These are phyloP conservation scores for Fistulinella prunicolor DNA, from an alignment of 768 basidiomycete genomes.

Conservation along the genomic window DNA sequence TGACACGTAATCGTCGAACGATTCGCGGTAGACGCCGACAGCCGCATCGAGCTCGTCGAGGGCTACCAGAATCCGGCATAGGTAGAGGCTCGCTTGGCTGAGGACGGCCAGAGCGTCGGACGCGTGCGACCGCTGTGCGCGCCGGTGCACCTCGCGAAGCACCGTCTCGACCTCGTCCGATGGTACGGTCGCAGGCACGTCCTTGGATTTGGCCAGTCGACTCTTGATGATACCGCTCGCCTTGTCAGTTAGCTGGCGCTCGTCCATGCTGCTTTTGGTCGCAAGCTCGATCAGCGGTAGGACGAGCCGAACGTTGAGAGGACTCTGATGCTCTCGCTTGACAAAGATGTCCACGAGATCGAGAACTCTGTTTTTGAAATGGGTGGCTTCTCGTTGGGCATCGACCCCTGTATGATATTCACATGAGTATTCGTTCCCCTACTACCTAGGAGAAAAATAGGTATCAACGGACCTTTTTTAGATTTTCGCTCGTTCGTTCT, in stretches of 20 bases:
- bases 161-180: slow-evolving; percentile 40
- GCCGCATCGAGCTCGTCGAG: slow-evolving; percentile 41
- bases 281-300: slow-evolving; percentile 77
- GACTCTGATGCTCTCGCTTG: slow-evolving; percentile 73
- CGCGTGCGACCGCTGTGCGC: slow-evolving; percentile 65
- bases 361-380: slow-evolving; percentile 95
- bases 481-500: slow-evolving; percentile 57
- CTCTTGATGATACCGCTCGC: slow-evolving; percentile 73
- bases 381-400: slow-evolving; percentile 83
- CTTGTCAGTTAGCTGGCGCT: slow-evolving; percentile 88
- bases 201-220: slow-evolving; percentile 73
- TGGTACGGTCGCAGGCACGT: slow-evolving; percentile 42
- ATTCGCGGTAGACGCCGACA: slow-evolving; percentile 55
- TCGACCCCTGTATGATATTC: slow-evolving; percentile 44
- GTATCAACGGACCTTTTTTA: slow-evolving; percentile 54
- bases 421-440: neutral
- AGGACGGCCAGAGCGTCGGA: slow-evolving; percentile 62
- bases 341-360: slow-evolving; percentile 89
- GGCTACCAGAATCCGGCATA: slow-evolving; percentile 51
- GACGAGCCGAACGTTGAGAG: slow-evolving; percentile 63
- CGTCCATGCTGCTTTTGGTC: slow-evolving; percentile 63
- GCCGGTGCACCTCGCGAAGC: slow-evolving; percentile 62
- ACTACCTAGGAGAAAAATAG: neutral
- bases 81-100: slow-evolving; percentile 67
- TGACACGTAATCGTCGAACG: slow-evolving; percentile 71